phyloP scores from a whole-genome alignment of 2,329 filamentous ascomycete species.

The Emergomyces africanus region DNA sequence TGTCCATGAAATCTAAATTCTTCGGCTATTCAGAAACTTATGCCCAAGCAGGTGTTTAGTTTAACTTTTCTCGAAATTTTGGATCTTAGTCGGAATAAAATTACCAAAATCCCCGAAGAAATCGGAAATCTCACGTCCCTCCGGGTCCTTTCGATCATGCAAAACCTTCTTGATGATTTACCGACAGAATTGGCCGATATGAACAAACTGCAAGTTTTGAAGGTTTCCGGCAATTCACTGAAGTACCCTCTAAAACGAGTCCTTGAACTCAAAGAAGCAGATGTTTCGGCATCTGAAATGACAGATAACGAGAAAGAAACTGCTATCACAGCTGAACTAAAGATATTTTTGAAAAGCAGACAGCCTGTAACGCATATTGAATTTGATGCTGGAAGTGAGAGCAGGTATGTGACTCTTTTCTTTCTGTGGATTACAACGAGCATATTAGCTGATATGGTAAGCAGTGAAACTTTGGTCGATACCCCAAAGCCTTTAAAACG shows the following conservation, averaged over 20 bases:
- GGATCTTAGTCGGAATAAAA: slow-evolving; percentile 79
- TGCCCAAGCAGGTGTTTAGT: slow-evolving; percentile 57
- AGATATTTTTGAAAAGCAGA: slow-evolving; percentile 42
- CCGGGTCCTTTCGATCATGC: slow-evolving; percentile 77
- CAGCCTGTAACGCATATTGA: slow-evolving; percentile 28
- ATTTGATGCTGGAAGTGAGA: slow-evolving; percentile 35
- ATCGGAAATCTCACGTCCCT: slow-evolving; percentile 71
- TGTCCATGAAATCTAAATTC: slow-evolving; percentile 18
- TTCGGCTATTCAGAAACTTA: slow-evolving; percentile 12
- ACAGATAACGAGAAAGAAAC: slow-evolving; percentile 49
- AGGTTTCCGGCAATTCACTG: slow-evolving; percentile 79
- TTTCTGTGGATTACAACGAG: not conserved
- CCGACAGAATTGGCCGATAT: slow-evolving; percentile 80
- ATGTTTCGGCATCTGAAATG: slow-evolving; percentile 43
- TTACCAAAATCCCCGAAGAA: slow-evolving; percentile 62
- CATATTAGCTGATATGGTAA: slow-evolving; percentile 12
- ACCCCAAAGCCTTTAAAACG: slow-evolving; percentile 58
- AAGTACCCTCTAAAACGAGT: slow-evolving; percentile 63
- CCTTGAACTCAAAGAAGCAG: slow-evolving; percentile 52
- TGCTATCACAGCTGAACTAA: slow-evolving; percentile 47
- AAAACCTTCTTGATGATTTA: slow-evolving; percentile 74
- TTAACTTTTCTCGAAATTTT: slow-evolving; percentile 81
- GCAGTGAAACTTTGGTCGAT: slow-evolving; percentile 60
- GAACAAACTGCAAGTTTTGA: slow-evolving; percentile 76
- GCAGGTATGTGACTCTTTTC: slow-evolving; percentile 19